phyloP scores from a whole-genome alignment of 345 rosid genomes.

The Draba incana region DNA sequence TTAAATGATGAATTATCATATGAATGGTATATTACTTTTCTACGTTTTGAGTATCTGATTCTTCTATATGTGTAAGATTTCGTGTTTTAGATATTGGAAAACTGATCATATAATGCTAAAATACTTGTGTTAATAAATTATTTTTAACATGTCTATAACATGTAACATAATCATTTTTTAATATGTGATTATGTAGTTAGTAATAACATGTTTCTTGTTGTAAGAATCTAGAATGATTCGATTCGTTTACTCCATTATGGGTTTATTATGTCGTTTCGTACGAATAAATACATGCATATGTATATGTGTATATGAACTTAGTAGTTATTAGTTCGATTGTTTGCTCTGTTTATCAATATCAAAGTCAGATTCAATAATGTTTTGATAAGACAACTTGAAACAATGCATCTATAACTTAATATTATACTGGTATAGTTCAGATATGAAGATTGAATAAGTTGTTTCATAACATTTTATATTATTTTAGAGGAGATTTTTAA shows the following conservation, averaged over 20 bases:
- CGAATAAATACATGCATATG: slow-evolving; percentile 19
- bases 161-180: too few species aligned
- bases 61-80: too few species aligned
- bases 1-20: too few species aligned
- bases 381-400: slow-evolving; percentile 36
- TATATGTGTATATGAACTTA: slow-evolving; percentile 18
- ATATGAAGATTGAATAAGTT: slow-evolving; percentile 12
- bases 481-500: background rate
- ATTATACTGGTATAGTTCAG: slow-evolving; percentile 18
- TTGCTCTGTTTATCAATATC: slow-evolving; percentile 4
- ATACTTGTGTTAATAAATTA: too few species aligned
- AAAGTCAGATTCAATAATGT: slow-evolving; percentile 21
- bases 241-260: slow-evolving; percentile 24
- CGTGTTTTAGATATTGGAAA: too few species aligned
- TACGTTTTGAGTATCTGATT: too few species aligned
- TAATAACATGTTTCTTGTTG: slow-evolving; percentile 40
- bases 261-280: slow-evolving; percentile 13
- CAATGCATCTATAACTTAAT: slow-evolving; percentile 27
- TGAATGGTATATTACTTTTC: too few species aligned
- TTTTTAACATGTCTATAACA: too few species aligned
- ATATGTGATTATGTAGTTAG: slow-evolving; percentile 19
- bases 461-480: background rate
- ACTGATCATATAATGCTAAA: too few species aligned
- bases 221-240: slow-evolving; percentile 31
- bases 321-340: slow-evolving; percentile 3